Evolutionary conservation across 2,329 filamentous ascomycete species (phyloP).

Genomic region (Hymenoscyphus linearis): DNA sequence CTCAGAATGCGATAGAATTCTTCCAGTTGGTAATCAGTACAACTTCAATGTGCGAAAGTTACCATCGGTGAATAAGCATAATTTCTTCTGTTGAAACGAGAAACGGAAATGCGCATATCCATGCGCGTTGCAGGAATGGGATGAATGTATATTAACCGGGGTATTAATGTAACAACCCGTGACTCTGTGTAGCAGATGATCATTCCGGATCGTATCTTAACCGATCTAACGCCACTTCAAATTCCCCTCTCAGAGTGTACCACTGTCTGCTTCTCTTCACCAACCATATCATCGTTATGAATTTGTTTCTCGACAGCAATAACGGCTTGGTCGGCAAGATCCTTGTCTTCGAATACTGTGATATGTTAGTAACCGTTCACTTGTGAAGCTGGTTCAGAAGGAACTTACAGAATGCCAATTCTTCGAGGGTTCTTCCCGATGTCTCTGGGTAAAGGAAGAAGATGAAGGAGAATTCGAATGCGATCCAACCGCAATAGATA

Average conservation of each 20-base stretch:
- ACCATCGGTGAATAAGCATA: not conserved
- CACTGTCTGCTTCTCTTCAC: not conserved
- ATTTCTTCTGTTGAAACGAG: not conserved
- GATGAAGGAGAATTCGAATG: slow-evolving; percentile 38
- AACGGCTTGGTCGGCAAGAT: slow-evolving; percentile 33
- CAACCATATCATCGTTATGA: slow-evolving; percentile 13
- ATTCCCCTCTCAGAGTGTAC: not conserved
- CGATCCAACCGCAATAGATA: slow-evolving; percentile 40
- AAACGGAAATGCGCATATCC: not conserved
- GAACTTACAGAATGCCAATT: slow-evolving; percentile 40
- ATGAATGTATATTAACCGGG: not conserved
- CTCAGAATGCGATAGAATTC: not conserved
- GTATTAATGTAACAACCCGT: not conserved
- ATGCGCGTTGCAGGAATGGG: not conserved
- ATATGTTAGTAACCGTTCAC: slow-evolving; percentile 33
- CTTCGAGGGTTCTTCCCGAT: slow-evolving; percentile 38
- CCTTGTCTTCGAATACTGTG: slow-evolving; percentile 36
- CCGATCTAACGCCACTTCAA: not conserved
- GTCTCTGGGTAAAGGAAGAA: slow-evolving; percentile 44
- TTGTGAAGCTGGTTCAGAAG: slow-evolving; percentile 36
- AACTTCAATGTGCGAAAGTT: not conserved
- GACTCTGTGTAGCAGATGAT: not conserved
- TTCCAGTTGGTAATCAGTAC: not conserved
- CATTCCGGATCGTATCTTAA: not conserved
- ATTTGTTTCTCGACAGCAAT: slow-evolving; percentile 35